phyloP scores from a whole-genome alignment of 179 eudicot genomes.

The Gypsophila paniculata region DNA sequence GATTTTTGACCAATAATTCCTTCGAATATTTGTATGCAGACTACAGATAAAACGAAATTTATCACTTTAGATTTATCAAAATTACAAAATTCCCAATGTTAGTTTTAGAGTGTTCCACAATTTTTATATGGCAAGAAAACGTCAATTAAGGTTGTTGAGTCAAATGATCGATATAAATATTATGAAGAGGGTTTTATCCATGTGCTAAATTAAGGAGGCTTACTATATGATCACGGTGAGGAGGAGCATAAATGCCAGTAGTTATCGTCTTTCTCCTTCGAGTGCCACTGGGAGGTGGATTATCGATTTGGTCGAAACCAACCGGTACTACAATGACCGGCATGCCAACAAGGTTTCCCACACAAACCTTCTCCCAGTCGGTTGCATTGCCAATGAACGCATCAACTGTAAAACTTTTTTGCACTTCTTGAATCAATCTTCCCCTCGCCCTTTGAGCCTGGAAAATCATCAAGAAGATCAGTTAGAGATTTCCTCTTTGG shows the following conservation, averaged over 20 bases:
- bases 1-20: too few relatives aligned
- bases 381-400: conserved; percentile 81
- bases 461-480: background rate
- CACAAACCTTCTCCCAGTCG: conserved; percentile 80
- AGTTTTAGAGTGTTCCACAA: too few relatives aligned
- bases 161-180: background rate
- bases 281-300: conserved; percentile 47
- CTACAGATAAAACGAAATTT: background rate
- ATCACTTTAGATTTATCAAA: too few relatives aligned
- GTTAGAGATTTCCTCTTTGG: background rate
- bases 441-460: conserved; percentile 93
- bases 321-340: conserved; percentile 75
- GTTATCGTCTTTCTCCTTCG: conserved; percentile 59
- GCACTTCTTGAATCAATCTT: conserved; percentile 62
- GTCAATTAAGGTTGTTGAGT: background rate
- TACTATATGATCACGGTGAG: conserved; percentile 81
- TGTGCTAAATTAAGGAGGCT: conserved; percentile 18
- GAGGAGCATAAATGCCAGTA: conserved; percentile 83
- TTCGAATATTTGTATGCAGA: too few relatives aligned
- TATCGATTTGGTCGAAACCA: conserved; percentile 47
- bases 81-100: too few relatives aligned
- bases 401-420: conserved; percentile 64
- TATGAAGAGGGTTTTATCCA: background rate
- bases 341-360: conserved; percentile 93
- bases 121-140: too few relatives aligned